Conservation (phyloP, 768 basidiomycete genomes). For the Chlorophyllum brunneum region DNA sequence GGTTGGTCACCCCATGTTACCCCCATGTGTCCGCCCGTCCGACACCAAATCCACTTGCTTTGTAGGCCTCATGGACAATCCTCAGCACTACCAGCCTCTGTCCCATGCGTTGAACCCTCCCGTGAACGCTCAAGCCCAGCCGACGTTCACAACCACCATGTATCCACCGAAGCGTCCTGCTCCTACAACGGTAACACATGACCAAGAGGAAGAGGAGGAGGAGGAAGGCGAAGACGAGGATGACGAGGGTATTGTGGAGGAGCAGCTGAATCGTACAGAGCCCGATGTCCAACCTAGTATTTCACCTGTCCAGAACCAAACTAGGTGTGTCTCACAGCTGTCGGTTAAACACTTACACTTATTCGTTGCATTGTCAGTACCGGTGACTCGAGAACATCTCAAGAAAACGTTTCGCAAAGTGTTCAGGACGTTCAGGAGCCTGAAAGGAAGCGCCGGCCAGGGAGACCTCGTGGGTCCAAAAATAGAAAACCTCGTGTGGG, state of each 20-base stretch:
- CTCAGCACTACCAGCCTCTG: conserved; percentile 77
- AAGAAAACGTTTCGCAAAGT: conserved; percentile 6
- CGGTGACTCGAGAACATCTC: conserved; percentile 1
- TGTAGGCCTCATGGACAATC: conserved; percentile 51
- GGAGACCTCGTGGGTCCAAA: conserved; percentile 77
- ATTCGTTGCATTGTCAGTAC: not conserved
- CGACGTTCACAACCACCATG: conserved; percentile 9
- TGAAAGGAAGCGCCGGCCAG: conserved; percentile 66
- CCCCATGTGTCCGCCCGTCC: not conserved
- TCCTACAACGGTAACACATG: conserved; percentile 19
- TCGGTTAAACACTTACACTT: conserved; percentile 1
- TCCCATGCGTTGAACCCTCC: conserved; percentile 75
- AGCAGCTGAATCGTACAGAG: conserved; percentile 53
- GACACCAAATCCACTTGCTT: conserved; percentile 2
- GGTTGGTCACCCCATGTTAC: conserved; percentile 1
- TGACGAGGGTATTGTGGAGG: conserved; percentile 70
- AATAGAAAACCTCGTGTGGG: conserved; percentile 50
- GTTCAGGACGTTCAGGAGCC: conserved; percentile 14
- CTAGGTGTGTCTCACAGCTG: conserved; percentile 25
- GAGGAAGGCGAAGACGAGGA: conserved; percentile 69
- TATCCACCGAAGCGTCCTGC: conserved; percentile 1
- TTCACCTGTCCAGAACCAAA: conserved; percentile 32
- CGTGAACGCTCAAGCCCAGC: conserved; percentile 24
- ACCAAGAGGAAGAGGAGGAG: conserved; percentile 52
- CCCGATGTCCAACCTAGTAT: conserved; percentile 37